Percentiles rank a stretch among this genome's conserved stretches.
Evolutionary conservation across 192 early-diverging fungal species (phyloP).

Genomic region (Backusella mclennaniae): DNA sequence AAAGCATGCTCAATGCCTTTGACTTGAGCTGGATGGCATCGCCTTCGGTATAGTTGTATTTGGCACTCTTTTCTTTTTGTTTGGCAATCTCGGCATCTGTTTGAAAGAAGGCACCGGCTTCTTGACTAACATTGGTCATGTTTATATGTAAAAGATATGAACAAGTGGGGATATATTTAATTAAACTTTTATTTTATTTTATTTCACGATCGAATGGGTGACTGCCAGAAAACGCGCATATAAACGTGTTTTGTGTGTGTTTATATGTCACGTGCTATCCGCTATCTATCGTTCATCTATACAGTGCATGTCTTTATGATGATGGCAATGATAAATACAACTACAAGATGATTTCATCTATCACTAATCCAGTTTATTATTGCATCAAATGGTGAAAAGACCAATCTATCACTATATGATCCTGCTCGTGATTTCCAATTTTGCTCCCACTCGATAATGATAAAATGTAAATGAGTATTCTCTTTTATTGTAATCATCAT

Average conservation of each 20-base stretch:
- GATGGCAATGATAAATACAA: too few relatives aligned
- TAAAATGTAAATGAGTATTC: too few relatives aligned
- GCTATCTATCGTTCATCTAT: too few relatives aligned
- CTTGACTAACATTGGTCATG: constrained; percentile 55
- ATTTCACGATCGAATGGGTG: neutral
- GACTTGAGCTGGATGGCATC: constrained; percentile 59
- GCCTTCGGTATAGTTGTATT: constrained; percentile 58
- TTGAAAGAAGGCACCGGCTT: constrained; percentile 73
- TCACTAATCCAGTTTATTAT: too few relatives aligned
- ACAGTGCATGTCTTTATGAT: too few relatives aligned
- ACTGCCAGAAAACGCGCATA: neutral
- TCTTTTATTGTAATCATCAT: too few relatives aligned
- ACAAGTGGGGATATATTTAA: neutral
- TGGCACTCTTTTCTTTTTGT: constrained; percentile 48
- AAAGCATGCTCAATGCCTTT: constrained; percentile 59
- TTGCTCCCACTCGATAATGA: too few relatives aligned
- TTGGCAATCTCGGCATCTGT: constrained; percentile 64
- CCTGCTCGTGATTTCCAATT: too few relatives aligned
- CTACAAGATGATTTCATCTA: too few relatives aligned
- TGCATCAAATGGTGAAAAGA: too few relatives aligned
- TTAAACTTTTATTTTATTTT: neutral
- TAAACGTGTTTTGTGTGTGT: neutral
- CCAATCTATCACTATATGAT: too few relatives aligned
- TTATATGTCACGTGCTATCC: neutral
- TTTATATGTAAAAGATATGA: neutral